Evolutionary conservation across 371 early-diverging fungal species (phyloP).

Genomic region (Mortierella sp.): DNA sequence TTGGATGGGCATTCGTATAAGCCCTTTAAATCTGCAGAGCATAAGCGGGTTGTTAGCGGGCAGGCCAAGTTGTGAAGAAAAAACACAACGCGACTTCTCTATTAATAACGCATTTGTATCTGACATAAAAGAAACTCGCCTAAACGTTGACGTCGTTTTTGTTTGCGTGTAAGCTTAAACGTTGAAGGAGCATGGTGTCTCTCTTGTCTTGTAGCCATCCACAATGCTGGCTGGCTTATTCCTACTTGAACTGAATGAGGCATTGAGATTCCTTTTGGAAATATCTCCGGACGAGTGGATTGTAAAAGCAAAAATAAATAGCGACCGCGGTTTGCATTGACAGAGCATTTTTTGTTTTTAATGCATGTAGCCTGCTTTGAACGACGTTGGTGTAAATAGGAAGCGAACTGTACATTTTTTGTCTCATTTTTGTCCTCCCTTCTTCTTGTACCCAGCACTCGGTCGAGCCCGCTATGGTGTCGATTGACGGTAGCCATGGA

Average conservation of each 20-base stretch:
- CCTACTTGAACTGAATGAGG: not conserved
- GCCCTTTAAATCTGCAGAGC: constrained; percentile 58
- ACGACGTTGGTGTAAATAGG: not conserved
- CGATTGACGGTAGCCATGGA: not conserved
- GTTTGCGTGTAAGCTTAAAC: too few species aligned
- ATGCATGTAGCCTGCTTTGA: too few species aligned
- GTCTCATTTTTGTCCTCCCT: not conserved
- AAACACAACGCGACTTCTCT: not conserved
- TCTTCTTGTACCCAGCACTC: not conserved
- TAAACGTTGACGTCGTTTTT: too few species aligned
- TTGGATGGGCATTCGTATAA: constrained; percentile 61
- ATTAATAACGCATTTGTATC: too few species aligned
- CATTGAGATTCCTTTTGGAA: not conserved
- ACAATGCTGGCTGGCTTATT: not conserved
- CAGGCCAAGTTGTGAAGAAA: constrained; percentile 35
- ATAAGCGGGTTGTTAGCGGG: constrained; percentile 35
- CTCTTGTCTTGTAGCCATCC: not conserved
- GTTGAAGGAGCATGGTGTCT: too few species aligned
- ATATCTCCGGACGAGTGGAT: not conserved
- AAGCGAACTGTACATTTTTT: not conserved
- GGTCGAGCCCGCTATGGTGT: not conserved
- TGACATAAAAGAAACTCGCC: too few species aligned
- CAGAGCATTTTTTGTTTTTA: too few species aligned
- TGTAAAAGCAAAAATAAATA: not conserved
- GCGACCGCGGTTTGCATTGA: too few species aligned